phyloP scores from a whole-genome alignment of 768 basidiomycete genomes.

The Pleurotus platypus region DNA sequence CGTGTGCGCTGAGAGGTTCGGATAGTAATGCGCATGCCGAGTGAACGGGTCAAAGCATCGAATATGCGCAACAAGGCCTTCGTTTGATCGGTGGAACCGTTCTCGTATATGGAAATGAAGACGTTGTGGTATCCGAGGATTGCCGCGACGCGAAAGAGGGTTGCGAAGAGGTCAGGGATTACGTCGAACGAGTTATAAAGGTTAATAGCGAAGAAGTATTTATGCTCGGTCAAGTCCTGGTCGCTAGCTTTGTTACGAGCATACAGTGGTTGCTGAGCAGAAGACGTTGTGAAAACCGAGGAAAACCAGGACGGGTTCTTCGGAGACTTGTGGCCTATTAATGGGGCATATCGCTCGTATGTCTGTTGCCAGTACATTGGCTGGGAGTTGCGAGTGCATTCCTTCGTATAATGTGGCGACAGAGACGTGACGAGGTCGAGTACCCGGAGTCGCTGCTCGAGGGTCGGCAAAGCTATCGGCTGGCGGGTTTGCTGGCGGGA shows the following conservation, averaged over 20 bases:
- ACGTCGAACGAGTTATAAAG: conserved; percentile 99
- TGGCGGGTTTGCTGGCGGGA: conserved; percentile 54
- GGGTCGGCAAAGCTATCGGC: conserved; percentile 70
- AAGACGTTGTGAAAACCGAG: conserved; percentile 32
- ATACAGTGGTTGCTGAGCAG: conserved; percentile 13
- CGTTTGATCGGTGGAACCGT: conserved; percentile 98
- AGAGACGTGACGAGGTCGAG: conserved; percentile 85
- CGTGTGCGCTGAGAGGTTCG: conserved; percentile 89
- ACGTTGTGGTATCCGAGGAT: conserved; percentile 97
- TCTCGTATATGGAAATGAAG: conserved; percentile 98
- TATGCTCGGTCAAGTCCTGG: conserved; percentile 66
- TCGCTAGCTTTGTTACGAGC: conserved; percentile 34
- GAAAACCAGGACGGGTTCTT: conserved; percentile 59
- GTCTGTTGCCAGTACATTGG: conserved; percentile 84
- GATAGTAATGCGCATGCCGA: conserved; percentile 92
- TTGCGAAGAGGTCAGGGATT: conserved; percentile 95
- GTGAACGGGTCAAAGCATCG: conserved; percentile 84
- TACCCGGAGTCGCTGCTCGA: conserved; percentile 81
- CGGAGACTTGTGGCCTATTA: conserved; percentile 74
- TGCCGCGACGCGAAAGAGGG: conserved; percentile 89
- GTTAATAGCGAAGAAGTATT: conserved; percentile 99
- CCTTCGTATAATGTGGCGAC: conserved; percentile 87
- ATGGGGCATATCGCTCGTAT: conserved; percentile 75
- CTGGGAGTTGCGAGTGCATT: conserved; percentile 85
- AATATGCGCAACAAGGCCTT: conserved; percentile 95